phyloP scores from a whole-genome alignment of 352 stramenopile genomes.

The Phytopythium boreale region DNA sequence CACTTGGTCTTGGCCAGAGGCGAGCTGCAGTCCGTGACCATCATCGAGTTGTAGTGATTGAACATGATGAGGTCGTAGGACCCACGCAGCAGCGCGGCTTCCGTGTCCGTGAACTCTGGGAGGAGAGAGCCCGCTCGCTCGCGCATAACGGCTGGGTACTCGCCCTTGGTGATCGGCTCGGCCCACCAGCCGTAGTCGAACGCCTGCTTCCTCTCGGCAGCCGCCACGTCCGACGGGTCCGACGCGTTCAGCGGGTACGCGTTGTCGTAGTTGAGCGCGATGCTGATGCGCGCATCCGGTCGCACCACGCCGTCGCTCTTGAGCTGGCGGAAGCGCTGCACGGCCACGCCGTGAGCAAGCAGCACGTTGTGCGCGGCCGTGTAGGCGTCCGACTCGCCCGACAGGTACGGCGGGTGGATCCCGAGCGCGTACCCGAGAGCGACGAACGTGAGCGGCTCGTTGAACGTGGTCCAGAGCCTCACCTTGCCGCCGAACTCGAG shows the following conservation, averaged over 20 bases:
- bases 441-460: conserved; percentile 8
- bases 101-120: conserved; percentile 73
- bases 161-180: conserved; percentile 54
- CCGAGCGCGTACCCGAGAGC: neutral
- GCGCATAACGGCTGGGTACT: conserved; percentile 89
- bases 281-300: conserved; percentile 75
- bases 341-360: conserved; percentile 74
- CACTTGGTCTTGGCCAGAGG: conserved; percentile 16
- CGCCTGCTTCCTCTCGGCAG: conserved; percentile 71
- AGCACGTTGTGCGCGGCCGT: conserved; percentile 80
- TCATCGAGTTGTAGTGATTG: conserved; percentile 85
- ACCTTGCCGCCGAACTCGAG: conserved; percentile 2
- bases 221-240: conserved; percentile 26
- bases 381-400: conserved; percentile 18
- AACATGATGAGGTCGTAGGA: conserved; percentile 91
- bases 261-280: conserved; percentile 82
- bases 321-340: conserved; percentile 68
- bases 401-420: neutral
- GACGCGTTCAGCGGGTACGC: conserved; percentile 60
- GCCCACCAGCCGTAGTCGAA: conserved; percentile 89
- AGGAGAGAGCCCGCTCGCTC: conserved; percentile 64
- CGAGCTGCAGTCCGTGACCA: conserved; percentile 33
- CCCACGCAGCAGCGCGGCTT: conserved; percentile 57
- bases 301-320: conserved; percentile 31
- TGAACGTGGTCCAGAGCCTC: conserved; percentile 5